A percentile compares a stretch with the other conserved stretches of the same genome.
Evolutionary conservation across 2,329 filamentous ascomycete species (phyloP).

Genomic region (Penicillium oxalicum): DNA sequence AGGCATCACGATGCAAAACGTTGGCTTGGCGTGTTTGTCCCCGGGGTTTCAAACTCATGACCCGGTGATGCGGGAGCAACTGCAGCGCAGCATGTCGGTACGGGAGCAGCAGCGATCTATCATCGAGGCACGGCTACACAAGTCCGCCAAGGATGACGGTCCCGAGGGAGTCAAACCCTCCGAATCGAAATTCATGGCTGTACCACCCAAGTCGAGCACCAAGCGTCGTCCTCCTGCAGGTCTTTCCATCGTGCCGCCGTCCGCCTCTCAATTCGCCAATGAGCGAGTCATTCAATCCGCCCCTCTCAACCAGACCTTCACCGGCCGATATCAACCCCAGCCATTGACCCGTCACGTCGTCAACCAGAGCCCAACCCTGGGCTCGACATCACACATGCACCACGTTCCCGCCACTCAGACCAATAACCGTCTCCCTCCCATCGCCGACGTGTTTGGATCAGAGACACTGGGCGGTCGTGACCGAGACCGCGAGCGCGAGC

Average conservation of each 20-base stretch:
- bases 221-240: slow-evolving; percentile 67
- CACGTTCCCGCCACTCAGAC: slow-evolving; percentile 84
- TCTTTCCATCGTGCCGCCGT: slow-evolving; percentile 89
- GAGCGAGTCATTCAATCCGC: slow-evolving; percentile 97
- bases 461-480: slow-evolving; percentile 56
- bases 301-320: slow-evolving; percentile 90
- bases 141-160: slow-evolving; percentile 73
- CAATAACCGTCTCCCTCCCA: slow-evolving; percentile 83
- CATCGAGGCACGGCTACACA: slow-evolving; percentile 85
- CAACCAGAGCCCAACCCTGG: slow-evolving; percentile 76
- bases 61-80: slow-evolving; percentile 90
- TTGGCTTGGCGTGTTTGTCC: slow-evolving; percentile 88
- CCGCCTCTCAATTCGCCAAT: slow-evolving; percentile 83
- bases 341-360: slow-evolving; percentile 70
- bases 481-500: slow-evolving; percentile 32
- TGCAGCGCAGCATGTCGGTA: slow-evolving; percentile 89
- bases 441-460: slow-evolving; percentile 84
- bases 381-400: slow-evolving; percentile 82
- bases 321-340: slow-evolving; percentile 74
- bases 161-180: slow-evolving; percentile 54
- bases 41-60: slow-evolving; percentile 95
- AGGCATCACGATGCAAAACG: slow-evolving; percentile 77
- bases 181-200: slow-evolving; percentile 39
- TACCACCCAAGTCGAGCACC: slow-evolving; percentile 37
- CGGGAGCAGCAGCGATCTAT: slow-evolving; percentile 90